phyloP scores from a whole-genome alignment of 1,284 basidiomycete species.

The Ceratobasidium sp. region DNA sequence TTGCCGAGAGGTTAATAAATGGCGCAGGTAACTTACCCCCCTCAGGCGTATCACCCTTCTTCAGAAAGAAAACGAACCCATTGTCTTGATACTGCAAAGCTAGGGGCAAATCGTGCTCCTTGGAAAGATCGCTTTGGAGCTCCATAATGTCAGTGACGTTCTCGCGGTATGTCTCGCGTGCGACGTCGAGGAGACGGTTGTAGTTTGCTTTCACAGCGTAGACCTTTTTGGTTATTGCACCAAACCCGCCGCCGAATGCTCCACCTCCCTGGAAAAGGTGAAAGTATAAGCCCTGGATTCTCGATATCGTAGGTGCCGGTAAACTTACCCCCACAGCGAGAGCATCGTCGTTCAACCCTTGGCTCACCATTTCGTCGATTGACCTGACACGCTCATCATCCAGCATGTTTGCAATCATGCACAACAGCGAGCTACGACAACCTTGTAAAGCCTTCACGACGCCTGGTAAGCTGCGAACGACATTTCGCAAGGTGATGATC shows the following conservation, averaged over 20 bases:
- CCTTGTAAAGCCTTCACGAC: constrained; percentile 70
- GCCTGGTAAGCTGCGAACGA: constrained; percentile 72
- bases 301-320: constrained; percentile 27
- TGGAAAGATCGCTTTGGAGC: constrained; percentile 66
- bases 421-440: constrained; percentile 68
- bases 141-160: constrained; percentile 86
- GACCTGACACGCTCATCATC: constrained; percentile 71
- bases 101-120: constrained; percentile 71
- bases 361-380: constrained; percentile 69
- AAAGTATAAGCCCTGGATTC: constrained; percentile 10
- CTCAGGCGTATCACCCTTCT: constrained; percentile 68
- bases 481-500: constrained; percentile 76
- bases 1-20: constrained; percentile 74
- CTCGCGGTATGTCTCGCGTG: constrained; percentile 90
- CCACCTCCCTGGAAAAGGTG: constrained; percentile 55
- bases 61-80: constrained; percentile 75
- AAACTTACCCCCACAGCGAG: constrained; percentile 63
- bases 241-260: constrained; percentile 61
- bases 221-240: constrained; percentile 75
- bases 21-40: constrained; percentile 66
- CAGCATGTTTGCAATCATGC: constrained; percentile 75
- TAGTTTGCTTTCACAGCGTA: constrained; percentile 87
- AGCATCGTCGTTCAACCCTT: constrained; percentile 77
- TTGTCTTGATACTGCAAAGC: constrained; percentile 72
- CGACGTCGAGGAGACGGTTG: constrained; percentile 88